Evolutionary conservation across 345 rosid genomes (phyloP).

Genomic region (thale cress (Arabidopsis thaliana)): TAIR10.1 NC_003070.9:17337501-17338000

Average conservation of each 20-base stretch:
- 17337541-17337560: background rate
- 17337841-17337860: background rate
- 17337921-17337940: background rate
- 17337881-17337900: background rate
- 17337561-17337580: background rate
- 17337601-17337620: background rate
- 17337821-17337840: background rate
- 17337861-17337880: background rate
- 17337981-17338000: conserved; percentile 90
- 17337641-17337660: background rate
- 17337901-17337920: background rate
- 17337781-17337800: conserved; percentile 10
- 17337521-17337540: background rate
- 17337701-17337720: background rate
- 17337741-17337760: conserved; percentile 1
- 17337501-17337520: background rate
- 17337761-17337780: background rate
- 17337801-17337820: conserved; percentile 21
- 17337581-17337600: background rate
- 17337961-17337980: conserved; percentile 78
- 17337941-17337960: conserved; percentile 6
- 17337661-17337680: conserved; percentile 1
- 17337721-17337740: background rate
- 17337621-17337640: background rate
- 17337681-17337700: conserved; percentile 4